These are phyloP conservation scores for Zelopaecilomyces penicillatus DNA, from an alignment of 2,329 filamentous ascomycete species.

Conservation along the genomic window DNA sequence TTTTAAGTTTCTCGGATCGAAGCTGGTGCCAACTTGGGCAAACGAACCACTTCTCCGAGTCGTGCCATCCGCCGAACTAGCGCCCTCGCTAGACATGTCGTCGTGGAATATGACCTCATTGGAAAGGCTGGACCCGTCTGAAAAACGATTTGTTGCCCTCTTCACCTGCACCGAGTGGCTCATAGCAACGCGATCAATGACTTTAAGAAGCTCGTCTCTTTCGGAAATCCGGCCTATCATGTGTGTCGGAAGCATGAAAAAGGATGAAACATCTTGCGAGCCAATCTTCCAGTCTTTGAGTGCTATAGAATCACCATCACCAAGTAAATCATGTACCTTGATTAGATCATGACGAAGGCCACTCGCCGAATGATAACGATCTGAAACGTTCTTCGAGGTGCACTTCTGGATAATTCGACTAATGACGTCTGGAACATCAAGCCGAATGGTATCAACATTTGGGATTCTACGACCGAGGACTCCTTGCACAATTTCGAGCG, in stretches of 20 bases:
- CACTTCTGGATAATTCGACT: constrained; percentile 83
- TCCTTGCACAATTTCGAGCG: constrained; percentile 85
- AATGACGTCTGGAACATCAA: constrained; percentile 77
- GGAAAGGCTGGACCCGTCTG: constrained; percentile 46
- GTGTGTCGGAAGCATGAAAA: constrained; percentile 74
- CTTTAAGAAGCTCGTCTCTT: constrained; percentile 57
- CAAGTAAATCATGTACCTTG: constrained; percentile 64
- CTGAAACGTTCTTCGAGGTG: constrained; percentile 78
- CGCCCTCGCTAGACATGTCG: constrained; percentile 52
- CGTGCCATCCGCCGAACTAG: constrained; percentile 47
- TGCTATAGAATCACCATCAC: constrained; percentile 62
- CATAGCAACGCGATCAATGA: constrained; percentile 69
- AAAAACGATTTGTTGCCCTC: constrained; percentile 36
- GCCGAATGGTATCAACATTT: constrained; percentile 64
- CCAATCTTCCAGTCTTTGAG: constrained; percentile 69
- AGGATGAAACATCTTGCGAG: constrained; percentile 81
- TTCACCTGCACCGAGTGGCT: constrained; percentile 46
- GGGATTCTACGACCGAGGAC: constrained; percentile 74
- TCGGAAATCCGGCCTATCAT: constrained; percentile 77
- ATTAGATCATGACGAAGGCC: constrained; percentile 76
- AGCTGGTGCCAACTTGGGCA: constrained; percentile 30
- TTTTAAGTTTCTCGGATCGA: constrained; percentile 32
- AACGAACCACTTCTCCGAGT: constrained; percentile 43
- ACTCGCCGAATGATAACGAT: constrained; percentile 83
- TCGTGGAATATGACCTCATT: constrained; percentile 39